A percentile compares a stretch with the other conserved stretches of the same genome.
These are phyloP conservation scores for Aegilops sharonensis DNA, from an alignment of 176 grass and related monocot genomes.

Conservation along the genomic window DNA sequence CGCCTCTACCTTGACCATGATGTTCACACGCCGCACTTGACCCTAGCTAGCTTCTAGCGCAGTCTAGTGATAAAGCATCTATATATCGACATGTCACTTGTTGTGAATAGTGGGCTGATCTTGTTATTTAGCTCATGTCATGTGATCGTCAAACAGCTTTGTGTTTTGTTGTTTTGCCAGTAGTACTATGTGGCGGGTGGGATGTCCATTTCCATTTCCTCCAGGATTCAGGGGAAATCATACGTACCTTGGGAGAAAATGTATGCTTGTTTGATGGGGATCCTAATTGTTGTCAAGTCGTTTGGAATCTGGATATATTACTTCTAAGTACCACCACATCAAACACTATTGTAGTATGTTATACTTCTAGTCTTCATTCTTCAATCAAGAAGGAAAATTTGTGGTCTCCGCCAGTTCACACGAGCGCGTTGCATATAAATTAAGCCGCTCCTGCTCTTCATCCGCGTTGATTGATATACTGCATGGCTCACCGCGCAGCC, in stretches of 20 bases:
- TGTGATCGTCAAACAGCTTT: not conserved
- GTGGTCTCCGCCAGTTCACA: not conserved
- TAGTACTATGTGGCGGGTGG: constrained; percentile 1
- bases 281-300: too few relatives aligned
- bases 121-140: constrained; percentile 4
- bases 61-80: not conserved
- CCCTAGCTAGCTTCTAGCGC: not conserved
- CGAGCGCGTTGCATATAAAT: constrained; percentile 14
- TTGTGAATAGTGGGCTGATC: not conserved
- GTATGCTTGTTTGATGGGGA: too few relatives aligned
- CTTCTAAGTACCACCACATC: too few relatives aligned
- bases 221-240: too few relatives aligned
- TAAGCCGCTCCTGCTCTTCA: not conserved
- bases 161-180: not conserved
- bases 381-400: not conserved
- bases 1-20: too few relatives aligned
- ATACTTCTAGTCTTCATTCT: too few relatives aligned
- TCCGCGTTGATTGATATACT: too few relatives aligned
- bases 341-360: too few relatives aligned
- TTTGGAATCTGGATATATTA: too few relatives aligned
- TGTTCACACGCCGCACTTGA: too few relatives aligned
- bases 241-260: too few relatives aligned
- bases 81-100: not conserved
- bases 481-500: too few relatives aligned
- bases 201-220: not conserved